These are phyloP conservation scores for Penicillium sp. DNA, from an alignment of 2,329 filamentous ascomycete genomes.

Conservation along the genomic window DNA sequence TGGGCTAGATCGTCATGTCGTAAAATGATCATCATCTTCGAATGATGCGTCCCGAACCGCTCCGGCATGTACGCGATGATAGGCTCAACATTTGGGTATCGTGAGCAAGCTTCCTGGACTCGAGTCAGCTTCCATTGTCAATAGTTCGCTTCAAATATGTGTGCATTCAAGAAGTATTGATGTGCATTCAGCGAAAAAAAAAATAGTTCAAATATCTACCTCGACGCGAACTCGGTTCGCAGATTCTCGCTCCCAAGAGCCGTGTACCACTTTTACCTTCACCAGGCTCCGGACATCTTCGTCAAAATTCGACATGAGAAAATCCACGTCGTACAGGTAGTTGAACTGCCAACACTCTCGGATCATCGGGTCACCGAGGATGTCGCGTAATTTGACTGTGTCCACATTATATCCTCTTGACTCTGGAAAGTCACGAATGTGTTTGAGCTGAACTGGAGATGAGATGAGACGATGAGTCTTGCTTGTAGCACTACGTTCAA, in stretches of 20 bases:
- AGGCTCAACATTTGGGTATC: constrained; percentile 69
- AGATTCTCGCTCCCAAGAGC: constrained; percentile 71
- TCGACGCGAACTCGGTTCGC: constrained; percentile 59
- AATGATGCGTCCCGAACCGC: constrained; percentile 81
- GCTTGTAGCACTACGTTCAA: neutral
- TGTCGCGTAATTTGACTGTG: constrained; percentile 65
- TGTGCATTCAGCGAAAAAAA: neutral
- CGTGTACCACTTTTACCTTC: constrained; percentile 63
- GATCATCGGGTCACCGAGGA: constrained; percentile 75
- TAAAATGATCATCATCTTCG: constrained; percentile 85
- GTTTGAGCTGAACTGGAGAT: constrained; percentile 74
- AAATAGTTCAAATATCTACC: constrained; percentile 45
- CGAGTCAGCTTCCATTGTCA: neutral
- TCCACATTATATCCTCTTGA: constrained; percentile 63
- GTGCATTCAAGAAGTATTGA: neutral
- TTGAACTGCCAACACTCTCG: constrained; percentile 64
- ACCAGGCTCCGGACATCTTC: constrained; percentile 57
- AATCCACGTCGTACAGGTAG: constrained; percentile 61
- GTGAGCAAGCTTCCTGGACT: constrained; percentile 61
- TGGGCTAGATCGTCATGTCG: constrained; percentile 76
- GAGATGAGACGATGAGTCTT: neutral
- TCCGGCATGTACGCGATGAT: constrained; percentile 79
- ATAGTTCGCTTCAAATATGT: neutral
- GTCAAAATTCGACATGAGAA: constrained; percentile 64
- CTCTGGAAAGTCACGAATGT: constrained; percentile 65